Evolutionary conservation across 164 flowering plant genomes (phyloP), one percentile per base, ranked within the genome.

Genomic region (Chimonanthus salicifolius): DNA sequence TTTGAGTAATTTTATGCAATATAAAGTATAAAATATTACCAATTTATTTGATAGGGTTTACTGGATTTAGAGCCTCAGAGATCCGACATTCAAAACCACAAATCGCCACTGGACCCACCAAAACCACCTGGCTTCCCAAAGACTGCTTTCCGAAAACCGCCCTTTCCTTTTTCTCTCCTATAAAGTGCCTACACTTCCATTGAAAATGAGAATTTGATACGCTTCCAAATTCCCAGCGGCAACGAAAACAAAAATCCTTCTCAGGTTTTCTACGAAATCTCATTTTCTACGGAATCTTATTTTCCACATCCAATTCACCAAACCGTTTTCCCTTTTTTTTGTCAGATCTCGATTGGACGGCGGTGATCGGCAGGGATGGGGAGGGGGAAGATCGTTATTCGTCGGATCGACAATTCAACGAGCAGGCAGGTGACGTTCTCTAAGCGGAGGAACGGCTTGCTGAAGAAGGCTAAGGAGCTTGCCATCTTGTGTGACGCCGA

Each of bases 371-470:
- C 16, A 10, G 45, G 21, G 51, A 90, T 91, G 97, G 97, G 93
- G 67, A 88, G 97, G 76, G 94, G 97, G 64, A 91, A 91, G 88
- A 91, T 88, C 63, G 91, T 81, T 78, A 91, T 91, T 49, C 71
- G 80, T 62, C 82, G 89, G 84, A 91, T 89, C 79, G 97, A 89
- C 71, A 87, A 91, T 71, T 70, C 88, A 2, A 86, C 97, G 7
- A 91, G 86, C 77, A 80, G 97, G 79, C 97, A 91, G 82, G 94
- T 91, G 69, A 89, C 97, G 33, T 91, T 91, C 76, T 88, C 97
- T 5, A 91, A 91, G 78, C 60, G 97, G 73, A 82, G 97, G 73
- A 88, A 81, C 62, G 97, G 94, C 46, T 62, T 91, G 76, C 73
- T 91, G 67, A 91, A 91, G 84, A 91, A 91, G 78, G 91, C 97